Conservation (phyloP, 305 asterid genomes). For the Fraxinus floribunda region DNA sequence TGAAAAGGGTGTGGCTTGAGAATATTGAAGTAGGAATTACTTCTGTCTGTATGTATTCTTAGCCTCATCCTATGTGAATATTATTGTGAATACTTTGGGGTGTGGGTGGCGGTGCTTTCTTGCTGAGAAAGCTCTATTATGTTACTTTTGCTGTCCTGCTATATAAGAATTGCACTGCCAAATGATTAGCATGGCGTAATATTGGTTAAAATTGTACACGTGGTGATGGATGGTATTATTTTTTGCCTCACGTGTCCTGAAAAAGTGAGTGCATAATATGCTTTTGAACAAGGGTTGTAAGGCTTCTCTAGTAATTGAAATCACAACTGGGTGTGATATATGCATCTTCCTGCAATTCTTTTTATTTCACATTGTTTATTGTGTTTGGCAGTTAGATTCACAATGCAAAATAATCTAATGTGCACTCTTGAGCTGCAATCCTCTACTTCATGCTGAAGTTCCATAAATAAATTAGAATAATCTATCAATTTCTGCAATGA, state of each 20-base stretch:
- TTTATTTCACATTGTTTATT: not conserved
- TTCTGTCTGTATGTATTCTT: not conserved
- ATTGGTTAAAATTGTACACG: not conserved
- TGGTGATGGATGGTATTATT: not conserved
- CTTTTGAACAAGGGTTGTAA: not conserved
- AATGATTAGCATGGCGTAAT: not conserved
- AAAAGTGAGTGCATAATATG: not conserved
- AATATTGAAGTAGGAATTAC: not conserved
- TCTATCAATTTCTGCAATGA: not conserved
- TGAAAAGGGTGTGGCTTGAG: not conserved
- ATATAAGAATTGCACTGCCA: not conserved
- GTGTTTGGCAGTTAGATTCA: not conserved
- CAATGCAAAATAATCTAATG: constrained; percentile 3
- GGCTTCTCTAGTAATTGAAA: not conserved
- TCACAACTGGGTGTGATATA: not conserved
- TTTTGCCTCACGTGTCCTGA: not conserved
- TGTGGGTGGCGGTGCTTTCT: not conserved
- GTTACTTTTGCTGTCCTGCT: not conserved
- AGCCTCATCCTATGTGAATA: not conserved
- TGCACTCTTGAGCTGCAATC: not conserved
- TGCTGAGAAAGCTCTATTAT: not conserved
- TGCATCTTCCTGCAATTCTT: not conserved
- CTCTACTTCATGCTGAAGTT: not conserved
- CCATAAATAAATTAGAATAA: constrained; percentile 1
- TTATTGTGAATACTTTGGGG: not conserved